Percentiles rank a stretch among this genome's conserved stretches.
These are phyloP conservation scores for Kurtzmaniella natalensis DNA, from an alignment of 1,139 yeast genomes.

Conservation along the genomic window DNA sequence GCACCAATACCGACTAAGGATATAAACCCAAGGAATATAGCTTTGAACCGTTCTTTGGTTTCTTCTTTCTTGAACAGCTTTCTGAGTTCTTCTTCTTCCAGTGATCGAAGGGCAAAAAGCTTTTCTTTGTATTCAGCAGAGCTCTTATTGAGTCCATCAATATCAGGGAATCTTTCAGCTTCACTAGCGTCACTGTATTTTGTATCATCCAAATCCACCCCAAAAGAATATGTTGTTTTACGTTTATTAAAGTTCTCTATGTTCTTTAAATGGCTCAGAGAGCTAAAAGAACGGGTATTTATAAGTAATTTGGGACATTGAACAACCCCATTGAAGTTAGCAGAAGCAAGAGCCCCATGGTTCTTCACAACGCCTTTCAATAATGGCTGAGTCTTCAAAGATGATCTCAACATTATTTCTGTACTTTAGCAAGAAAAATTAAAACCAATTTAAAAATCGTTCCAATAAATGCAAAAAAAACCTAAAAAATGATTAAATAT, in stretches of 20 bases:
- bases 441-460: too few species aligned
- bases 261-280: background rate
- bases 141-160: constrained; percentile 25
- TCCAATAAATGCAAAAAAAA: too few species aligned
- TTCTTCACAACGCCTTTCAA: too few species aligned
- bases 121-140: constrained; percentile 38
- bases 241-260: constrained; percentile 26
- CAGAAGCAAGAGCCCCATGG: too few species aligned
- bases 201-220: constrained; percentile 13
- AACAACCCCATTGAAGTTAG: background rate
- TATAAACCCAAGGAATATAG: constrained; percentile 24
- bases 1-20: constrained; percentile 30
- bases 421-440: too few species aligned
- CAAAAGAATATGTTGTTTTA: constrained; percentile 33
- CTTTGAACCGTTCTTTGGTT: constrained; percentile 32
- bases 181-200: background rate
- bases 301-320: too few species aligned
- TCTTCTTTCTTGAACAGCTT: constrained; percentile 23
- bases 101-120: constrained; percentile 26
- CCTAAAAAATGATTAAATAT: too few species aligned
- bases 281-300: too few species aligned
- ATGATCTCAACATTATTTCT: too few species aligned
- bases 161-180: constrained; percentile 26
- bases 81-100: constrained; percentile 19
- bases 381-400: too few species aligned